These are phyloP conservation scores for Gloeophyllum trabeum DNA, from an alignment of 768 basidiomycete species.

Conservation along the genomic window DNA sequence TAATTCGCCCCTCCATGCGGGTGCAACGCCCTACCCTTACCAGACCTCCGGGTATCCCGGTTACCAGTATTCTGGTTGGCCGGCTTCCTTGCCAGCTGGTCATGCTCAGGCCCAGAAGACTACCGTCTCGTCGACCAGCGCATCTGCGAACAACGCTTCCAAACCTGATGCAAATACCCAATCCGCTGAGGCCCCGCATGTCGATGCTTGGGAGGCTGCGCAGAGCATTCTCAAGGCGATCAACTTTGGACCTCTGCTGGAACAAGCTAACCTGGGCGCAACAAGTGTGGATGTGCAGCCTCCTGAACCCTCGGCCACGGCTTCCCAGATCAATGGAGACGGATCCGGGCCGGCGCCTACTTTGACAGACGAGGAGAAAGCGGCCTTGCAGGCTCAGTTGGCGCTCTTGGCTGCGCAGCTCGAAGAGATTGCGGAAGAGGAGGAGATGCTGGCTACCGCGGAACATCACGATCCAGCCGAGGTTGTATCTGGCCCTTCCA, in stretches of 20 bases:
- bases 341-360: conserved; percentile 4
- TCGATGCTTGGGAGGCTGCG: conserved; percentile 67
- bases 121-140: too few species aligned
- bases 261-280: conserved; percentile 4
- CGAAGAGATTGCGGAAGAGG: conserved; percentile 46
- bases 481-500: too few species aligned
- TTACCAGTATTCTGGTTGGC: conserved; percentile 16
- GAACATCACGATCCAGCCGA: too few species aligned
- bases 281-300: background rate
- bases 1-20: too few species aligned
- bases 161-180: background rate
- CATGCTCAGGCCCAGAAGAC: background rate
- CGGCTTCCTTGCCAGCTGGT: too few species aligned
- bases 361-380: conserved; percentile 36
- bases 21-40: conserved; percentile 26
- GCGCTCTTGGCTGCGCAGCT: conserved; percentile 65
- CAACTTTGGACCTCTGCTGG: conserved; percentile 45
- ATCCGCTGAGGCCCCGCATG: background rate
- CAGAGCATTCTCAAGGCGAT: conserved; percentile 70
- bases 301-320: background rate
- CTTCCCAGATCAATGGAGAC: background rate
- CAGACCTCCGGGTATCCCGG: conserved; percentile 21
- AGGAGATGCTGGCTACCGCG: too few species aligned
- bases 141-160: background rate
- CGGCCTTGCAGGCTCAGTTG: conserved; percentile 63